Conservation (phyloP, 805 yeast genomes). For the Yamadazyma phyllophila region DNA sequence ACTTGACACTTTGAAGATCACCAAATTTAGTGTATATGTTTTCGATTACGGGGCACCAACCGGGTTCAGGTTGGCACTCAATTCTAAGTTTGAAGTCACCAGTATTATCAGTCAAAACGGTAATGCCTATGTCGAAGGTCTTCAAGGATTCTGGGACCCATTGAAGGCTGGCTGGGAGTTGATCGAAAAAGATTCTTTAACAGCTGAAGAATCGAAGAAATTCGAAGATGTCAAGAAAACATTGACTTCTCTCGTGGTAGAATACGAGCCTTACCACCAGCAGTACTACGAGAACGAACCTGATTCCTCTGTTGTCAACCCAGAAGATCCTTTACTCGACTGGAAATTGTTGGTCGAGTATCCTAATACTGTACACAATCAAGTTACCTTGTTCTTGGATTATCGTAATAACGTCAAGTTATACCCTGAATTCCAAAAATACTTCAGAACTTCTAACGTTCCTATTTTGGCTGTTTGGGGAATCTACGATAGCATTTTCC, state of each 20-base stretch:
- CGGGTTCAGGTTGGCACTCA: conserved; percentile 37
- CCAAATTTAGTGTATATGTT: conserved; percentile 31
- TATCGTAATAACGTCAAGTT: conserved; percentile 31
- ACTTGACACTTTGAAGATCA: conserved; percentile 22
- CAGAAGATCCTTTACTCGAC: conserved; percentile 31
- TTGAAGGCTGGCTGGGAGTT: conserved; percentile 30
- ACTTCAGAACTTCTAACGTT: conserved; percentile 24
- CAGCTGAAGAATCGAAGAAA: conserved; percentile 9
- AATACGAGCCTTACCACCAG: conserved; percentile 12
- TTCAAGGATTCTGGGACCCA: conserved; percentile 41
- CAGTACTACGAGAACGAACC: conserved; percentile 34
- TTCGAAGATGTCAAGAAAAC: conserved; percentile 13
- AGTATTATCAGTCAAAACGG: conserved; percentile 43
- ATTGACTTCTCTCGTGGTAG: conserved; percentile 15
- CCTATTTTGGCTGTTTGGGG: conserved; percentile 45
- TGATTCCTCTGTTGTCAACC: conserved; percentile 25
- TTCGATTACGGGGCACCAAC: conserved; percentile 48
- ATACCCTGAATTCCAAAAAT: conserved; percentile 38
- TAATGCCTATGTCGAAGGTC: conserved; percentile 44
- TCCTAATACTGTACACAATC: conserved; percentile 24
- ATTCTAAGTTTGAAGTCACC: conserved; percentile 24
- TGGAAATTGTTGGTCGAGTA: conserved; percentile 20
- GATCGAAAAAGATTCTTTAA: conserved; percentile 12
- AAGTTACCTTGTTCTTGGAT: conserved; percentile 33
- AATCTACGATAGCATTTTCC: conserved; percentile 36